Base-by-base conservation (phyloP, 345 rosid genomes). In the Schrenkiella parvula region DNA sequence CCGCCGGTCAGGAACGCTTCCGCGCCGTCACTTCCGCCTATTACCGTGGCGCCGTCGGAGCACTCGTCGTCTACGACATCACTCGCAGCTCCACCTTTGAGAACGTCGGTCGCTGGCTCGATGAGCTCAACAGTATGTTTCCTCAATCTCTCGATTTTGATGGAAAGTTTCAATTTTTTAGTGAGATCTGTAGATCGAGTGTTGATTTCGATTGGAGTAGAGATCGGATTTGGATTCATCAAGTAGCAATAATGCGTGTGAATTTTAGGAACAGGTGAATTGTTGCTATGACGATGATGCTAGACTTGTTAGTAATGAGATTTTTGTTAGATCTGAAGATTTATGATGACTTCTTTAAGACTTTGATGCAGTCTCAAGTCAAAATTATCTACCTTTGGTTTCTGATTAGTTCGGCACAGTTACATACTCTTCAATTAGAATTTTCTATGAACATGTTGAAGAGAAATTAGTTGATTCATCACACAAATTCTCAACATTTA, bases 1-100 rank as follows among this genome's bases (percentile, higher is more conserved):
- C 98, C 66, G 98, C 98, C 15, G 98, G 98, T 4, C 98, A 92
- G 29, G 98, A 92, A 54, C 83, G 98, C 26, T 92, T 92, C 81
- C 89, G 96, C 2, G 96, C 98, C 34, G 98, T 92, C 82, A 92
- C 96, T 21, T 88, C 98, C 55, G 95, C 98, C 42, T 92, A 92
- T 80, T 92, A 92, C 76, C 89, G 98, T 63, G 98, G 96, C 15
- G 98, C 96, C 48, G 89, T 88, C n/a, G 98, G 98, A 37, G 92
- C 96, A 4, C 84, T 92, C 35, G 69, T 92, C 72, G 98, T 88
- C 32, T 92, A 89, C 59, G 98, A 92, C 22, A 92, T 92, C 52
- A 88, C 84, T 46, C 82, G 96, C 43, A 80, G 85, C 64, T 78
- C 87, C 4, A 89, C 92, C 66, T 92, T 88, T 43, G 98, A 92